Evolutionary conservation across 257 asterid genomes (phyloP).

Genomic region (Thymus mandschuricus): DNA sequence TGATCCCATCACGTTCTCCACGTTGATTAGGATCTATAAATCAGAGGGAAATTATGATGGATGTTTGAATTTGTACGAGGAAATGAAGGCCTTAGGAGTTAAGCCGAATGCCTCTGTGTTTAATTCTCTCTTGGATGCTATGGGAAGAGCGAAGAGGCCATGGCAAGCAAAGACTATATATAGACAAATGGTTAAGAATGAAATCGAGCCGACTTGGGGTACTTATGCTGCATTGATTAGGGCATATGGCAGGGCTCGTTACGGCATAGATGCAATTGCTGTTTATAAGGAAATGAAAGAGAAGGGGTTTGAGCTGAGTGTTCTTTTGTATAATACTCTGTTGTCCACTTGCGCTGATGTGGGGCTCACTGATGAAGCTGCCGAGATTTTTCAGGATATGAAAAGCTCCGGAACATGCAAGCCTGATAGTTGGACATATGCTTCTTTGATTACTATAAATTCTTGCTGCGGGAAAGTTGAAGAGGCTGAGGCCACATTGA

Average conservation of each 20-base stretch:
- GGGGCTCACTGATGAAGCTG: constrained; percentile 73
- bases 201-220: constrained; percentile 66
- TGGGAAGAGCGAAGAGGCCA: constrained; percentile 97
- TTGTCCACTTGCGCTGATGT: constrained; percentile 82
- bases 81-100: constrained; percentile 80
- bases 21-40: constrained; percentile 72
- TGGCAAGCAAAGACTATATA: constrained; percentile 84
- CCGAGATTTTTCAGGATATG: constrained; percentile 79
- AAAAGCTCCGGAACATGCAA: constrained; percentile 51
- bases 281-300: constrained; percentile 86
- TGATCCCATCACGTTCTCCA: constrained; percentile 72
- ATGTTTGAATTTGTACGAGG: constrained; percentile 90
- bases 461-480: constrained; percentile 86
- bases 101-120: constrained; percentile 65
- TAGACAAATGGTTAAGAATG: constrained; percentile 64
- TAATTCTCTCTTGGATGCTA: constrained; percentile 83
- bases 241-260: constrained; percentile 74
- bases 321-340: constrained; percentile 71
- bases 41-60: constrained; percentile 79
- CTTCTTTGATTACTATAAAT: constrained; percentile 70
- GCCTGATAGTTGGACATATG: constrained; percentile 84
- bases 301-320: constrained; percentile 69
- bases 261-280: constrained; percentile 71
- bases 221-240: constrained; percentile 81
- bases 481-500: constrained; percentile 71